phyloP scores from a whole-genome alignment of 2,329 filamentous ascomycete species.

The Sporothrix euskadiensis region DNA sequence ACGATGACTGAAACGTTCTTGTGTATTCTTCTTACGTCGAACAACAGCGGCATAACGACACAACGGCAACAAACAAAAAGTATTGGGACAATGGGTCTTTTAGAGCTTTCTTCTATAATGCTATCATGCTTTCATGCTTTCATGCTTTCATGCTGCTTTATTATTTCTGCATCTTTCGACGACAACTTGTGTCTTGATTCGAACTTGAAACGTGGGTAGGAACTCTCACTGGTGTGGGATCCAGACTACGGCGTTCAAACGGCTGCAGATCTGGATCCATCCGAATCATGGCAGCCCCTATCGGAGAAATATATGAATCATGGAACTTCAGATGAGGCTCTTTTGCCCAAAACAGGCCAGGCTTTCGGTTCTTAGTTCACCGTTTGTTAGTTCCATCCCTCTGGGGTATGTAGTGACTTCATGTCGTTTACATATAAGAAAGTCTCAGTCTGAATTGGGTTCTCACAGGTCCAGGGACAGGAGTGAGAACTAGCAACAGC shows the following conservation, averaged over 20 bases:
- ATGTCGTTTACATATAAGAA: neutral
- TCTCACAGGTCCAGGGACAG: neutral
- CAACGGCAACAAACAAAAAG: neutral
- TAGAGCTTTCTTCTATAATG: neutral
- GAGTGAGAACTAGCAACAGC: neutral
- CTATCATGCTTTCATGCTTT: neutral
- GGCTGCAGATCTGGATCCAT: neutral
- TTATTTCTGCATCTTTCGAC: neutral
- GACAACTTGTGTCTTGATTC: no score
- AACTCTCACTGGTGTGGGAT: no score
- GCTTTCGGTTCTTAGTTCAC: no score
- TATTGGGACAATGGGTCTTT: neutral
- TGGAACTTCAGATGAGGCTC: no score
- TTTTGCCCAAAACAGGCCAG: no score
- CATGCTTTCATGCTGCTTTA: neutral
- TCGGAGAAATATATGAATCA: neutral
- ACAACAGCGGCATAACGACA: neutral
- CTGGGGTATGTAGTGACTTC: no score
- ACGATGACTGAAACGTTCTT: constrained; percentile 4
- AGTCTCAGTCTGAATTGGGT: neutral
- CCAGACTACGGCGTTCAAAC: neutral
- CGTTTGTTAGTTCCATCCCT: no score
- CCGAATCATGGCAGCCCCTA: neutral
- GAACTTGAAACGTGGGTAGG: no score
- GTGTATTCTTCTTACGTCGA: neutral